A percentile compares a stretch with the other conserved stretches of the same genome.
Conservation (phyloP, 257 asterid species). For the Oldenlandia corymbosa region DNA sequence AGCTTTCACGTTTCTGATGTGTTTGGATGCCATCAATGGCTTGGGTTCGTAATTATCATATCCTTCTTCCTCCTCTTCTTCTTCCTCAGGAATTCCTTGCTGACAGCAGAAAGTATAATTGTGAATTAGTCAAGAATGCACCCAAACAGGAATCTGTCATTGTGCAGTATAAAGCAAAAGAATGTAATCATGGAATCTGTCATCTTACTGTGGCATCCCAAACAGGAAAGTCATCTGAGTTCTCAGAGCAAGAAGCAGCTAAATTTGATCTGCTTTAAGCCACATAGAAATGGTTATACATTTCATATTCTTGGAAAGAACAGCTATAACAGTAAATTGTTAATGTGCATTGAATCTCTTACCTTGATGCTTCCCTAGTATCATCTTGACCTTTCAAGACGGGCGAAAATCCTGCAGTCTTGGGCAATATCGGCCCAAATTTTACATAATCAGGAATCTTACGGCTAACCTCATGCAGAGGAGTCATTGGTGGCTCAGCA, state of each 20-base stretch:
- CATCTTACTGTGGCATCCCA: slow-evolving; percentile 50
- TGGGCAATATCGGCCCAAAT: slow-evolving; percentile 78
- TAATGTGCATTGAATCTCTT: not conserved
- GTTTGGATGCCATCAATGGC: slow-evolving; percentile 12
- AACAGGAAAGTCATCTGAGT: slow-evolving; percentile 31
- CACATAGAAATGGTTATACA: not conserved
- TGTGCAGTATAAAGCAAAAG: not conserved
- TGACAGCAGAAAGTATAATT: slow-evolving; percentile 22
- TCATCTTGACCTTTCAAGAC: slow-evolving; percentile 31
- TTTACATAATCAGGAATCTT: slow-evolving; percentile 68
- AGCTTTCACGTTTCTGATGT: slow-evolving; percentile 22
- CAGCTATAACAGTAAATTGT: too few species aligned
- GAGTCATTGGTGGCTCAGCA: slow-evolving; percentile 79
- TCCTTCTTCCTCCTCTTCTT: slow-evolving; percentile 23
- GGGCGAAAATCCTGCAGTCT: slow-evolving; percentile 70
- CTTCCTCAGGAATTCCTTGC: slow-evolving; percentile 45
- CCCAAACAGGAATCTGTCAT: too few species aligned
- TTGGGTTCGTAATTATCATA: slow-evolving; percentile 24
- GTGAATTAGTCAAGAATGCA: not conserved
- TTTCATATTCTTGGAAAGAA: not conserved
- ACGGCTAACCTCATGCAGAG: slow-evolving; percentile 53
- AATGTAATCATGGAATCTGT: not conserved
- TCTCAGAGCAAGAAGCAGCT: slow-evolving; percentile 25
- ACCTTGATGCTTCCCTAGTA: slow-evolving; percentile 37
- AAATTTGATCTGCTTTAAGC: slow-evolving; percentile 36